Conservation (phyloP, 1,284 basidiomycete genomes). For the Papiliotrema flavescens region DNA sequence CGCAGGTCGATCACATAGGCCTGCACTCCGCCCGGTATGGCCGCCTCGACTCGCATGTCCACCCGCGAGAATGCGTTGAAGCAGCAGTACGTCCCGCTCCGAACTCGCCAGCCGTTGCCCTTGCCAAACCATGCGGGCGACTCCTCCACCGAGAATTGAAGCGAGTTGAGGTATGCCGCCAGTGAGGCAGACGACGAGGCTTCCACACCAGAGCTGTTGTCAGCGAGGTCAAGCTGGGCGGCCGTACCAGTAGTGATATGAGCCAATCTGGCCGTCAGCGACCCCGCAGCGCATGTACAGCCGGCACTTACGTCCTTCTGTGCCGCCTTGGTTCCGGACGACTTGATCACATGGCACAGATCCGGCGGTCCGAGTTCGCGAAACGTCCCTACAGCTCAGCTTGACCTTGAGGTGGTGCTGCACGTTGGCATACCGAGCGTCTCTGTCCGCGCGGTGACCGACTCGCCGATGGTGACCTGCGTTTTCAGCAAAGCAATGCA, state of each 20-base stretch:
- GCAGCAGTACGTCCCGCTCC: slow-evolving; percentile 93
- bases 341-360: slow-evolving; percentile 93
- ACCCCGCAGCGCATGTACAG: background rate
- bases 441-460: slow-evolving; percentile 84
- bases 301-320: slow-evolving; percentile 70
- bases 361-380: slow-evolving; percentile 96
- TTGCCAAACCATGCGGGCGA: slow-evolving; percentile 89
- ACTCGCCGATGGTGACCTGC: slow-evolving; percentile 87
- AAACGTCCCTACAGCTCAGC: slow-evolving; percentile 66
- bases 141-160: slow-evolving; percentile 93
- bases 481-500: background rate
- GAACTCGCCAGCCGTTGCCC: slow-evolving; percentile 81
- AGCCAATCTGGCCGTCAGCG: slow-evolving; percentile 63
- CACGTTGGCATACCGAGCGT: slow-evolving; percentile 55
- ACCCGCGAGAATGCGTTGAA: slow-evolving; percentile 98
- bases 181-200: slow-evolving; percentile 95
- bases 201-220: slow-evolving; percentile 80
- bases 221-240: background rate
- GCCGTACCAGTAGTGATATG: slow-evolving; percentile 71
- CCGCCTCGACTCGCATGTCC: slow-evolving; percentile 95
- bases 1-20: slow-evolving; percentile 92
- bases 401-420: too few species aligned
- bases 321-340: slow-evolving; percentile 67
- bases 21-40: slow-evolving; percentile 94
- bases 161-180: slow-evolving; percentile 95